Evolutionary conservation across 2,329 filamentous ascomycete genomes (phyloP).

Genomic region (Fusarium nanum): DNA sequence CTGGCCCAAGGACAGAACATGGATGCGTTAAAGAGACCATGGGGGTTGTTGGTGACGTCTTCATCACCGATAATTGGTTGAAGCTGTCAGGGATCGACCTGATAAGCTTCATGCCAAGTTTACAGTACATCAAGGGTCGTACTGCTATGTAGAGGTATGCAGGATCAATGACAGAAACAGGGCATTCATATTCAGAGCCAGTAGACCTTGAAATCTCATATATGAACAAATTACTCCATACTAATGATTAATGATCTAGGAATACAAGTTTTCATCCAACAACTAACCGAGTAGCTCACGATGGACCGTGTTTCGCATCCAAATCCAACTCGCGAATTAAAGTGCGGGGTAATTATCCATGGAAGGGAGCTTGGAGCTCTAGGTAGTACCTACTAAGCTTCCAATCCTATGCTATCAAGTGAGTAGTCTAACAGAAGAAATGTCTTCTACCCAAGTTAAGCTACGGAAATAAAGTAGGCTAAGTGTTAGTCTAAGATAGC

Average conservation of each 20-base stretch:
- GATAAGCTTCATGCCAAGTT: constrained; percentile 29
- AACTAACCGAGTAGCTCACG: neutral
- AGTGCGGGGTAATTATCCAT: constrained; percentile 1
- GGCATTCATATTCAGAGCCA: neutral
- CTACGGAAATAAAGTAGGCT: neutral
- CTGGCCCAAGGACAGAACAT: constrained; percentile 7
- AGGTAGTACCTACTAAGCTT: neutral
- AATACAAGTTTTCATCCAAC: neutral
- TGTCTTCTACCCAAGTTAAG: neutral
- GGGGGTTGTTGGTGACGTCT: constrained; percentile 36
- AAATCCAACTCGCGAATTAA: neutral
- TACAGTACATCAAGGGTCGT: neutral
- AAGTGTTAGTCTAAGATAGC: neutral
- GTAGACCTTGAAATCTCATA: neutral
- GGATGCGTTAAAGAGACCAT: neutral
- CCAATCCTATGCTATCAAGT: neutral
- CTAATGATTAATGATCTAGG: neutral
- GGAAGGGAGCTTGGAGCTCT: neutral
- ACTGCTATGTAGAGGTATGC: neutral
- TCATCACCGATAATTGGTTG: constrained; percentile 18
- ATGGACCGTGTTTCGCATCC: neutral
- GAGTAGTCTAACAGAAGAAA: neutral
- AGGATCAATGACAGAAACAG: neutral
- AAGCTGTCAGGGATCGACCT: neutral
- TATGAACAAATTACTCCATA: neutral